These are phyloP conservation scores for Ophiostoma fasciatum DNA, from an alignment of 2,329 filamentous ascomycete genomes.

Conservation along the genomic window DNA sequence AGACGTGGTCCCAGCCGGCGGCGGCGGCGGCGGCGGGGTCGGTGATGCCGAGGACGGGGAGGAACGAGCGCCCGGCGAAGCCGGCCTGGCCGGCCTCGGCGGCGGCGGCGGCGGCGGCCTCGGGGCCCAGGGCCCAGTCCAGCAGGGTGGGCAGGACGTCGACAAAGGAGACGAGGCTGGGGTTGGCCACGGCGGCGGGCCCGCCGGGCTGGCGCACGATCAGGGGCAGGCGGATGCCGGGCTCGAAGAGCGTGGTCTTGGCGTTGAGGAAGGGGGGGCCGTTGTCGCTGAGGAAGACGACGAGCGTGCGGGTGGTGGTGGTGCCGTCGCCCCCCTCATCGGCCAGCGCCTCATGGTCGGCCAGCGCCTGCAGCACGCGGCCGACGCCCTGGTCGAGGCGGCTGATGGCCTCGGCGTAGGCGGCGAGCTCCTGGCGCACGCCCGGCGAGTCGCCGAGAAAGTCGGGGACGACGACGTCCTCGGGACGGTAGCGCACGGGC, in stretches of 20 bases:
- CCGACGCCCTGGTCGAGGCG: conserved; percentile 28
- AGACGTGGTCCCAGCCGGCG: conserved; percentile 23
- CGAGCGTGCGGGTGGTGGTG: too few species aligned
- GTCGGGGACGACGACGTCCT: conserved; percentile 24
- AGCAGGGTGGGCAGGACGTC: conserved; percentile 31
- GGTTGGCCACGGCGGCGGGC: conserved; percentile 19
- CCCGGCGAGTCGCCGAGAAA: conserved; percentile 26
- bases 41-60: conserved; percentile 19
- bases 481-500: conserved; percentile 12
- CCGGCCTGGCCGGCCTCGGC: too few species aligned
- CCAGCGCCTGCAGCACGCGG: conserved; percentile 21
- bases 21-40: conserved; percentile 8
- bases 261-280: conserved; percentile 35
- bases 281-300: conserved; percentile 33
- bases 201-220: conserved; percentile 23
- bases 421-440: conserved; percentile 25
- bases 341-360: conserved; percentile 16
- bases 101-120: conserved; percentile 7
- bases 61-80: conserved; percentile 21
- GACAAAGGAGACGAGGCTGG: conserved; percentile 29
- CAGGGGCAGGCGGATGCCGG: conserved; percentile 28
- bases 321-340: too few species aligned
- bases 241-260: conserved; percentile 34
- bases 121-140: conserved; percentile 20
- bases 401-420: conserved; percentile 27